Evolutionary conservation across 495 filamentous ascomycete species (phyloP), one percentile per base, ranked within the genome.

Genomic region (Pyronema domesticum): DNA sequence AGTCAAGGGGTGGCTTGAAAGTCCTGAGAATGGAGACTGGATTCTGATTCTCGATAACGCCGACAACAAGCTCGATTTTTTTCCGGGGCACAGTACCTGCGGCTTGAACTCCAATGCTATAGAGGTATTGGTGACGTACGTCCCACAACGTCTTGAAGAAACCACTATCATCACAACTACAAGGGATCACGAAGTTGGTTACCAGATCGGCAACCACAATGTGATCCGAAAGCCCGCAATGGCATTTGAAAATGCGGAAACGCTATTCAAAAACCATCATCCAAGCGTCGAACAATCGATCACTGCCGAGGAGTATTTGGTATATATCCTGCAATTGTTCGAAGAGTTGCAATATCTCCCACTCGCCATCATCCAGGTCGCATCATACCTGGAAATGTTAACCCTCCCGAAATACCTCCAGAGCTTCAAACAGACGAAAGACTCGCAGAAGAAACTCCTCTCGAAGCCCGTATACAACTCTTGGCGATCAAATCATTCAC

Each of bases 111-210:
- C 13, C 10, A 14, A 10, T 1, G 48, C n/a, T 11, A 3, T 3
- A 11, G 30, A 34, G 1, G 37, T 6, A 44, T 15, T 65, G 46
- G 19, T 47, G 40, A 55, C 42, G 15, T 59, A 48, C 19, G 36
- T 67, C 42, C 65, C 57, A 0, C 53, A 50, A 11, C 37, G 55
- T 11, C 39, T 44, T 8, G 60, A 56, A 2, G 65, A 65, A 23
- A 66, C 59, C 6, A 51, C 67, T 7, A 49, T 68, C 9, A 59
- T 66, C 51, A 67, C 61, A n/a, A 68, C 65, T 45, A 30, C 23
- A 5, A 60, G 63, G 33, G 61, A 66, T 30, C 37, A 51, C 35
- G 58, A 56, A 39, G 60, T 67, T 8, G 55, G 40, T 13, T 51
- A 58, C 14, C 36, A 51, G 18, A 13, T 57, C 9, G 11, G 14